Evolutionary conservation across 73 alveolate species (phyloP).

Genomic region (Tetrahymena borealis): DNA sequence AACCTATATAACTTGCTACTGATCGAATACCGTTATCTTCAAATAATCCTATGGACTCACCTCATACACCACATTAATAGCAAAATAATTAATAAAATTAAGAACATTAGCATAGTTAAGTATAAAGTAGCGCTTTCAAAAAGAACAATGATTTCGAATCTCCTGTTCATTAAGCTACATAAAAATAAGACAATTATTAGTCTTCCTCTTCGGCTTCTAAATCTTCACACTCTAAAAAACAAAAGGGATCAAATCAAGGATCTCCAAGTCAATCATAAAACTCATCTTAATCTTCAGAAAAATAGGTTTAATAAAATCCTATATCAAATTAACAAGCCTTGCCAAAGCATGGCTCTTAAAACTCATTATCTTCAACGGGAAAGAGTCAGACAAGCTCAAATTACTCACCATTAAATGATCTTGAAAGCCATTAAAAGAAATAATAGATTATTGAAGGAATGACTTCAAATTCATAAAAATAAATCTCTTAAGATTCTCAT

Average conservation of each 20-base stretch:
- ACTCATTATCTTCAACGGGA: not conserved
- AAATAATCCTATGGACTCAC: not conserved
- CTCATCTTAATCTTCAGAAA: not conserved
- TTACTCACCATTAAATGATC: not conserved
- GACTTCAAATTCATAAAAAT: too few relatives aligned
- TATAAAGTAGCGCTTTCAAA: not conserved
- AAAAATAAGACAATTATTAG: not conserved
- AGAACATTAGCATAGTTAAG: not conserved
- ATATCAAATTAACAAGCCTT: not conserved
- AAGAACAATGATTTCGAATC: not conserved
- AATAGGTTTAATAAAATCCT: not conserved
- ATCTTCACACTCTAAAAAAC: not conserved
- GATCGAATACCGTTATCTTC: not conserved
- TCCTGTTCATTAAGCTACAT: not conserved
- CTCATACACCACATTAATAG: not conserved
- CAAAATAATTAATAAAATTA: not conserved
- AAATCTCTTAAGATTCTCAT: too few relatives aligned
- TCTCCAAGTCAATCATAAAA: not conserved
- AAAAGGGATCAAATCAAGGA: not conserved
- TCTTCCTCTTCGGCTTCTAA: not conserved
- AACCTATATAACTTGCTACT: not conserved
- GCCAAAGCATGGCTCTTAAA: not conserved
- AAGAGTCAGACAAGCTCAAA: not conserved
- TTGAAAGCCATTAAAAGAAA: not conserved
- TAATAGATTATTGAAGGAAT: not conserved